A percentile compares a stretch with the other conserved stretches of the same genome.
Conservation (phyloP, 2,329 filamentous ascomycete genomes). For the Penicillium nordicum region DNA sequence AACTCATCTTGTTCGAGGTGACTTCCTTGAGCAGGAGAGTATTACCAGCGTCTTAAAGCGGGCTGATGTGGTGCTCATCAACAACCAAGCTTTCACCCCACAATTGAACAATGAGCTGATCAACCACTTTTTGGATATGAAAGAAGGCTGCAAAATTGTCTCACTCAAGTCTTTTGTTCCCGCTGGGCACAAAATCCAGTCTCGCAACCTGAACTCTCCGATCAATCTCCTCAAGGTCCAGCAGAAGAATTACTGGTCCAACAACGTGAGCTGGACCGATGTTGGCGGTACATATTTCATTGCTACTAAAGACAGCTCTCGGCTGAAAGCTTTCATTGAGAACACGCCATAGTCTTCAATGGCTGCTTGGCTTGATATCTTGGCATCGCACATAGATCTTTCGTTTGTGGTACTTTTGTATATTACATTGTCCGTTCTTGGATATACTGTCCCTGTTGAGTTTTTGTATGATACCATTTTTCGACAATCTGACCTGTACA, state of each 20-base stretch:
- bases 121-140: slow-evolving; percentile 88
- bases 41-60: slow-evolving; percentile 72
- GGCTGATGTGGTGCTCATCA: slow-evolving; percentile 94
- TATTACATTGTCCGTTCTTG: slow-evolving; percentile 17
- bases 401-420: slow-evolving; percentile 16
- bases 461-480: slow-evolving; percentile 22
- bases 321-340: slow-evolving; percentile 49
- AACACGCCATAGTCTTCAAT: slow-evolving; percentile 27
- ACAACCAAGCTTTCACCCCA: slow-evolving; percentile 94
- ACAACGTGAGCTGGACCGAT: slow-evolving; percentile 85
- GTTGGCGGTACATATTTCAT: slow-evolving; percentile 83
- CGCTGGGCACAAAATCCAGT: slow-evolving; percentile 69
- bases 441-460: slow-evolving; percentile 14
- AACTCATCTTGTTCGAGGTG: slow-evolving; percentile 75
- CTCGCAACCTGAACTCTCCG: slow-evolving; percentile 73
- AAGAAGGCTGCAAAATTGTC: slow-evolving; percentile 83
- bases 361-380: background rate
- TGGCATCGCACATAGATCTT: slow-evolving; percentile 6
- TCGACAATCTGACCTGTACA: slow-evolving; percentile 1
- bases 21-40: slow-evolving; percentile 71
- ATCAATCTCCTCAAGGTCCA: slow-evolving; percentile 77
- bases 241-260: slow-evolving; percentile 65
- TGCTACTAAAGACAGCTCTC: slow-evolving; percentile 68
- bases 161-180: slow-evolving; percentile 90
- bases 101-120: slow-evolving; percentile 80